Percentiles rank a stretch among this genome's conserved stretches.
Conservation (phyloP, 176 grass and related monocot species). For the Dendrocalamus sinicus region DNA sequence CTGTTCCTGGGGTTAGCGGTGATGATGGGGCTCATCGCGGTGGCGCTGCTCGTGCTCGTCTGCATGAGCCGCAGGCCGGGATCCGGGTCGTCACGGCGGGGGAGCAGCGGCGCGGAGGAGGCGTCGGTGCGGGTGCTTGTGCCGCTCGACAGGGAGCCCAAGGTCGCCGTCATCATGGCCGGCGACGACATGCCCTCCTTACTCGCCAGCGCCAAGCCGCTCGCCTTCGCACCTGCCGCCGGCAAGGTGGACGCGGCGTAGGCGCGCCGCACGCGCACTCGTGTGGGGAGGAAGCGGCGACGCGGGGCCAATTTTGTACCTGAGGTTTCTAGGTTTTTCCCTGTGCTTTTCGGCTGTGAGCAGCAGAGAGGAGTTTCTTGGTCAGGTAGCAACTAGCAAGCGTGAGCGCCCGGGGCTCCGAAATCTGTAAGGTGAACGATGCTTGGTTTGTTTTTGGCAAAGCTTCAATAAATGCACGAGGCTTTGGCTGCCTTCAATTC, state of each 20-base stretch:
- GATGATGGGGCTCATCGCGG: constrained; percentile 41
- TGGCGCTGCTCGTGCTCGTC: constrained; percentile 46
- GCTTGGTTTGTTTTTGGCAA: constrained; percentile 32
- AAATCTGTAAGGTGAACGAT: neutral
- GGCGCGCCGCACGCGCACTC: neutral
- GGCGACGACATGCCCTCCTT: constrained; percentile 36
- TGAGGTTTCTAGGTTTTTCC: neutral
- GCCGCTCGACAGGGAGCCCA: constrained; percentile 49
- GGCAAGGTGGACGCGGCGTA: neutral
- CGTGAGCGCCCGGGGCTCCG: neutral
- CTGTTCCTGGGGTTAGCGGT: constrained; percentile 27
- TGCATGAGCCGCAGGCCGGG: constrained; percentile 33
- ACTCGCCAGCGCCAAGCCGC: constrained; percentile 47
- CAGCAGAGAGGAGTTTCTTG: neutral
- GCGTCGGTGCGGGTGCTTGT: neutral
- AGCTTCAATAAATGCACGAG: constrained; percentile 23
- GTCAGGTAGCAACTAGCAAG: too few species aligned
- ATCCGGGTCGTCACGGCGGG: neutral
- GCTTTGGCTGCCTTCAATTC: neutral
- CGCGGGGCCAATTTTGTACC: constrained; percentile 44
- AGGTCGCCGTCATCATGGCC: constrained; percentile 50
- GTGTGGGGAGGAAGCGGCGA: neutral
- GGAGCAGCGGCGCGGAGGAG: neutral
- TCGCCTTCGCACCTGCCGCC: neutral
- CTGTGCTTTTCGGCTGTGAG: neutral